Conservation (phyloP, 2,329 filamentous ascomycete genomes). For the Stagonosporopsis tanaceti region DNA sequence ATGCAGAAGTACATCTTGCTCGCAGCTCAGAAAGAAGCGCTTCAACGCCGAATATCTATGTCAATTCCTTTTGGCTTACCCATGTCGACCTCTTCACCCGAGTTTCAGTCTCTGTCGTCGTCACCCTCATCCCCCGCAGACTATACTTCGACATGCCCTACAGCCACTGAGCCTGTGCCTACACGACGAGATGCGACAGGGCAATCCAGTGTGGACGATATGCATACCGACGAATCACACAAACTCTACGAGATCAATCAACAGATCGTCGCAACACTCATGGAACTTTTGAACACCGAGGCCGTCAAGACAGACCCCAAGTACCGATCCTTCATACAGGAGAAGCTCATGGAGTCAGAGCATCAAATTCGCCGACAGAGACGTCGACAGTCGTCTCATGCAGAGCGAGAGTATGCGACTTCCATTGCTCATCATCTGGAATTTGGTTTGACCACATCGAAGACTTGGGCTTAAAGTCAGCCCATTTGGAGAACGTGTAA, state of each 20-base stretch:
- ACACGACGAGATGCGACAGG: slow-evolving; percentile 24
- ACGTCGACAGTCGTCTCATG: slow-evolving; percentile 48
- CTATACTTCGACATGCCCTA: slow-evolving; percentile 33
- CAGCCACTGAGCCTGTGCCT: slow-evolving; percentile 36
- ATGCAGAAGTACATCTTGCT: slow-evolving; percentile 53
- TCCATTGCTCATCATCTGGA: slow-evolving; percentile 48
- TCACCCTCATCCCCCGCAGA: slow-evolving; percentile 40
- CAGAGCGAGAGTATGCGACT: slow-evolving; percentile 45
- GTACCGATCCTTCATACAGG: slow-evolving; percentile 60
- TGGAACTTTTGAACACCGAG: slow-evolving; percentile 62
- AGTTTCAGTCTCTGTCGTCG: slow-evolving; percentile 45
- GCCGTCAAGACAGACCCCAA: slow-evolving; percentile 57
- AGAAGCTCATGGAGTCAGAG: slow-evolving; percentile 62
- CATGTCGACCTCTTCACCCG: slow-evolving; percentile 47
- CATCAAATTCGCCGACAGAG: slow-evolving; percentile 57
- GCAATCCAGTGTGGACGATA: slow-evolving; percentile 36
- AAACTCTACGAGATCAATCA: slow-evolving; percentile 60
- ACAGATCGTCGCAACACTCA: slow-evolving; percentile 63
- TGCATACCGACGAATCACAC: slow-evolving; percentile 53
- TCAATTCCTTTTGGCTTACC: slow-evolving; percentile 44
- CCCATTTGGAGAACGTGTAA: neutral
- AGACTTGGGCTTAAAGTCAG: slow-evolving; percentile 36
- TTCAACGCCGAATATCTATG: slow-evolving; percentile 51
- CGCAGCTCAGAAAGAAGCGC: slow-evolving; percentile 51
- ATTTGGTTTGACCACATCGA: slow-evolving; percentile 36